Conservation (phyloP, 768 basidiomycete species). For the Lactarius akahatsu region DNA sequence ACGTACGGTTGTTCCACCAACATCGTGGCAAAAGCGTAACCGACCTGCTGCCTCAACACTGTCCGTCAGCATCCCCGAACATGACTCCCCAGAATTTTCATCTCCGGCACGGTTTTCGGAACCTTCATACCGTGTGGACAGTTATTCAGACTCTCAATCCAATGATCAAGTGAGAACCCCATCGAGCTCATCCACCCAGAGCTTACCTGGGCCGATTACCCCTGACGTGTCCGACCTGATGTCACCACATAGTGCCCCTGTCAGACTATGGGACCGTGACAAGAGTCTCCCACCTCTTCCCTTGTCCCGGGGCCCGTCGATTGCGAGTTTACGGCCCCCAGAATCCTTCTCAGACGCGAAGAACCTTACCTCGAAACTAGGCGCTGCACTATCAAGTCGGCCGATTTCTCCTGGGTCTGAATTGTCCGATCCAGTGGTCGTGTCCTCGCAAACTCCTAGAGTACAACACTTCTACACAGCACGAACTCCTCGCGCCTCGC, state of each 20-base stretch:
- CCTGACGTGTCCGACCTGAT: conserved; percentile 20
- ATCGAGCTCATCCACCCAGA: conserved; percentile 27
- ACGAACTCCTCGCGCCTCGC: conserved; percentile 8
- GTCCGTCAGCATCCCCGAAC: conserved; percentile 23
- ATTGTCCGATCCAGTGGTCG: conserved; percentile 7
- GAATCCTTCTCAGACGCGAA: conserved; percentile 15
- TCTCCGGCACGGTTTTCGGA: conserved; percentile 25
- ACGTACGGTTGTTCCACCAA: conserved; percentile 23
- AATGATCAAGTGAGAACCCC: conserved; percentile 23
- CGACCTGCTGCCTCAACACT: conserved; percentile 8
- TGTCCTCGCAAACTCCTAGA: conserved; percentile 14
- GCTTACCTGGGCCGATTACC: conserved; percentile 25
- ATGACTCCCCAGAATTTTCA: conserved; percentile 1
- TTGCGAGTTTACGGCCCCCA: conserved; percentile 1
- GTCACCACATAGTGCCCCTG: not conserved
- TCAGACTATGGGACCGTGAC: conserved; percentile 24
- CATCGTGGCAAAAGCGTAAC: conserved; percentile 23
- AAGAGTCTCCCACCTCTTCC: conserved; percentile 29
- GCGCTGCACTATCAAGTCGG: not conserved
- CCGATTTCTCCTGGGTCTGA: conserved; percentile 24
- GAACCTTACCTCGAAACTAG: not conserved
- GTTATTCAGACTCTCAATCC: conserved; percentile 10
- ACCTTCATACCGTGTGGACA: conserved; percentile 14
- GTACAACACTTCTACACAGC: conserved; percentile 3
- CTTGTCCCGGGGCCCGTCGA: conserved; percentile 24